A percentile compares a stretch with the other conserved stretches of the same genome.
These are phyloP conservation scores for Fusarium multiceps DNA, from an alignment of 2,329 filamentous ascomycete species.

Conservation along the genomic window DNA sequence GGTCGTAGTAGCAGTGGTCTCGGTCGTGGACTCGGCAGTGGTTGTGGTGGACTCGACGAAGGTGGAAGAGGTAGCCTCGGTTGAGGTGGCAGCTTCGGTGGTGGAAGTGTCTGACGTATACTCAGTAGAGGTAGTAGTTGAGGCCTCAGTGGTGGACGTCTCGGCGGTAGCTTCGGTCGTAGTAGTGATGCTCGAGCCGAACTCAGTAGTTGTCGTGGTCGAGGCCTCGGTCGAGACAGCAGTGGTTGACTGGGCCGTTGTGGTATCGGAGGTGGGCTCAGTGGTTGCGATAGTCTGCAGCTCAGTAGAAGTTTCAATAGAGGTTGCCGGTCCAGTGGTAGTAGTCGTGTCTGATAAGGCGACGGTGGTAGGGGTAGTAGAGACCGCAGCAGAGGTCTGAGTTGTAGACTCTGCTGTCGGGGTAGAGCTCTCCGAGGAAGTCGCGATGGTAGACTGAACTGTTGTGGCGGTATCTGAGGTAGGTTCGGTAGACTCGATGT, in stretches of 20 bases:
- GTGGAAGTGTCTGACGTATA: no score
- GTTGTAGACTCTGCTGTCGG: background rate
- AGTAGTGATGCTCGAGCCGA: background rate
- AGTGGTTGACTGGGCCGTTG: background rate
- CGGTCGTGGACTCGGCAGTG: background rate
- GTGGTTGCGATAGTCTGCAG: background rate
- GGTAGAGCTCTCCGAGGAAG: background rate
- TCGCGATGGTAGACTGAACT: background rate
- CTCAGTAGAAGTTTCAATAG: background rate
- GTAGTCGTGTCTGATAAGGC: background rate
- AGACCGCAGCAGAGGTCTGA: background rate
- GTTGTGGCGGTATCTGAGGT: background rate
- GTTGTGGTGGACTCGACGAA: background rate
- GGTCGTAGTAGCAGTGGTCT: background rate
- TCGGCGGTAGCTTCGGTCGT: rapidly evolving
- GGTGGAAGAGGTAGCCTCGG: background rate
- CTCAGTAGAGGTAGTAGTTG: no score
- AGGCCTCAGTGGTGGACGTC: no score
- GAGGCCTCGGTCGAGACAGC: background rate
- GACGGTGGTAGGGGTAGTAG: background rate
- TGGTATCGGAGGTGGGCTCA: background rate
- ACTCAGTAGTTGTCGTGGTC: background rate
- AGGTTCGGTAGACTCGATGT: no score
- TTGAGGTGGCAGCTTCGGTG: background rate
- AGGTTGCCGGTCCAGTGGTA: background rate